Evolutionary conservation across 768 basidiomycete genomes (phyloP), one percentile per base, ranked within the genome.

Genomic region (Rhizopogon vulgaris): DNA sequence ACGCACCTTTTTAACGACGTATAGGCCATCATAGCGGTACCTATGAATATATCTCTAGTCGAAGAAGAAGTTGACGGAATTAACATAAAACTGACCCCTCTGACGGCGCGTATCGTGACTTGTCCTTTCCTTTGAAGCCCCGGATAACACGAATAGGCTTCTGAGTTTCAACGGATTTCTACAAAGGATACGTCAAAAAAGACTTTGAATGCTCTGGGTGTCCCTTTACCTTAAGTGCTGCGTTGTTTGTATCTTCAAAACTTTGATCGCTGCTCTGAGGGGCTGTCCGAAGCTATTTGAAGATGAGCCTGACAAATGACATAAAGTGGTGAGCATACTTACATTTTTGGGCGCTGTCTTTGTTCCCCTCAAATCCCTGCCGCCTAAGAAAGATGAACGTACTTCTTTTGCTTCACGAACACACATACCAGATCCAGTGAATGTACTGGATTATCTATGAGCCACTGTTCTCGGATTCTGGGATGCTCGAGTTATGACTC

Each of bases 21-120:
- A 96, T 10, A 96, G 73, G 1, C 94, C 94, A 59, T 95, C 93
- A 61, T 96, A 96, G 8, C 92, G 83, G 63, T 94, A 96, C 24
- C 89, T 88, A 49, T 6, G 52, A 22, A 24, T 15, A 40, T 28
- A 43, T 5, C 49, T 34, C 18, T 34, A 37, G 22, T 34, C 9
- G 41, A n/a, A 11, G 25, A 45, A 39, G n/a, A 27, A 42, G 38
- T 41, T 8, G 22, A 32, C n/a, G 45, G 34, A 10, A 15, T 8
- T 9, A 2, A 54, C 11, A 46, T 8, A 46, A 14, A 14, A 54
- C 68, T 48, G 57, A 87, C 84, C 92, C 92, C 74, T 88, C 84
- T 24, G 68, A 74, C 5, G 93, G 93, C 7, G 88, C 91, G 57
- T 83, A 95, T 18, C 72, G 72, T 0, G 89, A 89, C 27, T 69